Evolutionary conservation across 148 eudicot genomes (phyloP).

Genomic region (Spergularia bocconei): DNA sequence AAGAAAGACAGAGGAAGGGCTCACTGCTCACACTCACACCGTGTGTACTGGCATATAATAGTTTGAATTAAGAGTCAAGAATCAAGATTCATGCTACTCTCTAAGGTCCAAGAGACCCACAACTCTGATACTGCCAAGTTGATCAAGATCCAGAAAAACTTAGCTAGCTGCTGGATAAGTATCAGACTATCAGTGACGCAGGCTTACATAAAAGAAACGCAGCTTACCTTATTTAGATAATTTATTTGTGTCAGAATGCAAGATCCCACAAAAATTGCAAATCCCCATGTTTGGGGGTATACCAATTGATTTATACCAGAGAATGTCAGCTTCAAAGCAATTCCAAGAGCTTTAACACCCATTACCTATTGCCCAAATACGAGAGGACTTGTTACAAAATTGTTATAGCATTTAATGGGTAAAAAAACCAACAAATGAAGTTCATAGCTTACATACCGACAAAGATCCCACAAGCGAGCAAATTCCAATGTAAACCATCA

Average conservation of each 20-base stretch:
- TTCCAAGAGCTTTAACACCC: conserved; percentile 82
- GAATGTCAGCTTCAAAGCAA: conserved; percentile 67
- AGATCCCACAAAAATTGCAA: conserved; percentile 40
- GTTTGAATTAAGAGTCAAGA: too few relatives aligned
- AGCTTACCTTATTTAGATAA: conserved; percentile 66
- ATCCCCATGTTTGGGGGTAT: conserved; percentile 78
- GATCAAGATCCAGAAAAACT: too few relatives aligned
- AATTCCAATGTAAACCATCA: conserved; percentile 65
- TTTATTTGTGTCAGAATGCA: conserved; percentile 73
- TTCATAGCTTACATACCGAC: conserved; percentile 41
- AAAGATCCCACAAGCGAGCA: conserved; percentile 76
- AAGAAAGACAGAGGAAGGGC: too few relatives aligned
- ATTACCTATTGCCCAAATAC: conserved; percentile 52
- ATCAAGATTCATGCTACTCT: not conserved
- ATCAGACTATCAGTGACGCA: not conserved
- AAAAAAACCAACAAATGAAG: not conserved
- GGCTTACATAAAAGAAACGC: conserved; percentile 6
- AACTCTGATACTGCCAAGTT: not conserved
- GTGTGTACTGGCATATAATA: too few relatives aligned
- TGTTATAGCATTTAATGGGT: not conserved
- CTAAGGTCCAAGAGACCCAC: not conserved
- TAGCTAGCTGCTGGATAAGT: too few relatives aligned
- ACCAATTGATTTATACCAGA: conserved; percentile 65
- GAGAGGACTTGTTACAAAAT: not conserved
- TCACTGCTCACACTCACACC: too few relatives aligned